Percentiles rank a stretch among this genome's conserved stretches.
These are phyloP conservation scores for Nyssa sinensis DNA, from an alignment of 148 eudicot species.

Conservation along the genomic window DNA sequence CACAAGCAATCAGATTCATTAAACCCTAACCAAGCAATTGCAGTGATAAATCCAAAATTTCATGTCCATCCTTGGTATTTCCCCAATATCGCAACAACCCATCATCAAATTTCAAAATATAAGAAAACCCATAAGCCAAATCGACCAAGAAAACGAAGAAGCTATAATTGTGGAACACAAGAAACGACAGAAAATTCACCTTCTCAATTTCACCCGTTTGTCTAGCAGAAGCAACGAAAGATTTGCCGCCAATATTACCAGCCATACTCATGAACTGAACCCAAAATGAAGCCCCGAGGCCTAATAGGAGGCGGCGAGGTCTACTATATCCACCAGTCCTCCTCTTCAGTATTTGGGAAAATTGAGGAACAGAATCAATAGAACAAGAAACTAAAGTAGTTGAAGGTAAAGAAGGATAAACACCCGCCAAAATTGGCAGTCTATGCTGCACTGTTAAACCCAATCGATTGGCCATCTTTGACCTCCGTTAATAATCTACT, in stretches of 20 bases:
- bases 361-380: conserved; percentile 15
- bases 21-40: neutral
- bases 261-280: conserved; percentile 63
- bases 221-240: conserved; percentile 79
- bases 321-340: conserved; percentile 17
- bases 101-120: conserved; percentile 12
- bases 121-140: conserved; percentile 24
- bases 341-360: conserved; percentile 20
- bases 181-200: conserved; percentile 30
- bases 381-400: conserved; percentile 10
- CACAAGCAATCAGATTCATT: neutral
- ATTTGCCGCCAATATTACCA: conserved; percentile 40
- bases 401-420: conserved; percentile 16
- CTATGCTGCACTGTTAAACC: conserved; percentile 19
- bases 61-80: neutral
- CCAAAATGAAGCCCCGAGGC: conserved; percentile 67
- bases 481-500: neutral
- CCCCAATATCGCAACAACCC: conserved; percentile 19
- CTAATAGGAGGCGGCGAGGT: conserved; percentile 60
- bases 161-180: neutral
- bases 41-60: neutral
- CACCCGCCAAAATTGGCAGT: conserved; percentile 21
- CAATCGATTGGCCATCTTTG: conserved; percentile 35
- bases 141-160: neutral
- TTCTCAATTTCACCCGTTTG: conserved; percentile 58